These are phyloP conservation scores for Pistacia atlantica DNA, from an alignment of 345 rosid genomes.

Conservation along the genomic window DNA sequence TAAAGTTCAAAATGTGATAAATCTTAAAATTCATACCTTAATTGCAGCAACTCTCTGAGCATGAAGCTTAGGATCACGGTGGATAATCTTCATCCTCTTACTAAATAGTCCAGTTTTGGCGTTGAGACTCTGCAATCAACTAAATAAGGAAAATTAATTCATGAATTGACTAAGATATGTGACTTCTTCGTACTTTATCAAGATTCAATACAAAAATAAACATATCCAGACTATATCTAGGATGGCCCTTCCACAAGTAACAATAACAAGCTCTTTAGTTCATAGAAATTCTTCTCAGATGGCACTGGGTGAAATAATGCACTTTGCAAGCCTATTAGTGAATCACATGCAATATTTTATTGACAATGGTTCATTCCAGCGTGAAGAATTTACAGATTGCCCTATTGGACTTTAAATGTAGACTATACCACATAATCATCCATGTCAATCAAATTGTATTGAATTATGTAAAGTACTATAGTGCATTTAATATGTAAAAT, in stretches of 20 bases:
- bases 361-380: too few species aligned
- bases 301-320: too few species aligned
- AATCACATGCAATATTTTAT: too few species aligned
- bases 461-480: not conserved
- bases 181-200: not conserved
- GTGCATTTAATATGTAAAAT: not conserved
- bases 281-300: too few species aligned
- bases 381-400: too few species aligned
- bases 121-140: slow-evolving; percentile 80
- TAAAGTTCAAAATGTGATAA: not conserved
- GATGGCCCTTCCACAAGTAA: slow-evolving; percentile 4
- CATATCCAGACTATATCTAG: not conserved
- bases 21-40: slow-evolving; percentile 49
- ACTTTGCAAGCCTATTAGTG: too few species aligned
- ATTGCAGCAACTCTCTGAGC: slow-evolving; percentile 94
- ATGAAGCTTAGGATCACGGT: slow-evolving; percentile 75
- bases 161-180: slow-evolving; percentile 1
- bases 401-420: too few species aligned
- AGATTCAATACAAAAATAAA: not conserved
- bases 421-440: not conserved
- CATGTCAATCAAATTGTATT: not conserved
- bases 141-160: slow-evolving; percentile 48
- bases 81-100: slow-evolving; percentile 89
- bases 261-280: not conserved
- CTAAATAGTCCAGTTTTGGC: slow-evolving; percentile 93